A percentile compares a stretch with the other conserved stretches of the same genome.
Evolutionary conservation across 1,139 yeast genomes (phyloP).

Genomic region (Hyphopichia khmerensis): DNA sequence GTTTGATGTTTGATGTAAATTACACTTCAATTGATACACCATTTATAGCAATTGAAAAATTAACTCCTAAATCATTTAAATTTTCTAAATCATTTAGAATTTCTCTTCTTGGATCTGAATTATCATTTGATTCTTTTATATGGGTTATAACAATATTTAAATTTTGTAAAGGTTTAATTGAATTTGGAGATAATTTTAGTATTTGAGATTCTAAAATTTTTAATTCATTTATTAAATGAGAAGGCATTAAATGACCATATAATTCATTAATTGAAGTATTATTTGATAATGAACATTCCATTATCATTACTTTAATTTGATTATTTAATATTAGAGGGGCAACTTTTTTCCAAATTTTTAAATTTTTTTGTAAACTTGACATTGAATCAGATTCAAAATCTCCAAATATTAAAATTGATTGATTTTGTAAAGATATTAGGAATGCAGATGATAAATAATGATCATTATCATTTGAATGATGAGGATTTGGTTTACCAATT

Average conservation of each 20-base stretch:
- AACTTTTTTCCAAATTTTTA: constrained; percentile 55
- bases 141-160: constrained; percentile 67
- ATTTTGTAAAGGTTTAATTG: constrained; percentile 37
- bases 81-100: constrained; percentile 46
- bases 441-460: constrained; percentile 49
- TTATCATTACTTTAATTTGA: constrained; percentile 52
- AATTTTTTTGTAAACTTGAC: constrained; percentile 44
- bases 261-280: constrained; percentile 43
- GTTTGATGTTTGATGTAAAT: no score
- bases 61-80: constrained; percentile 34
- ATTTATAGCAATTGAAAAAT: constrained; percentile 53
- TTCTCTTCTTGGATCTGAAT: constrained; percentile 54
- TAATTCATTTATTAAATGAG: constrained; percentile 59
- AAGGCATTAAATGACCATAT: constrained; percentile 82
- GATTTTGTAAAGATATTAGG: constrained; percentile 33
- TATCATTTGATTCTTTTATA: constrained; percentile 54
- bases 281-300: constrained; percentile 73
- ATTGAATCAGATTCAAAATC: constrained; percentile 72
- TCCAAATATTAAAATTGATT: constrained; percentile 62
- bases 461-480: no score
- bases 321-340: constrained; percentile 42
- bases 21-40: constrained; percentile 35
- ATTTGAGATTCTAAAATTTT: constrained; percentile 27
- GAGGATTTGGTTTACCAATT: no score
- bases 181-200: constrained; percentile 7